Evolutionary conservation across 208 protist species (phyloP).

Genomic region (Acanthamoeba royreba): DNA sequence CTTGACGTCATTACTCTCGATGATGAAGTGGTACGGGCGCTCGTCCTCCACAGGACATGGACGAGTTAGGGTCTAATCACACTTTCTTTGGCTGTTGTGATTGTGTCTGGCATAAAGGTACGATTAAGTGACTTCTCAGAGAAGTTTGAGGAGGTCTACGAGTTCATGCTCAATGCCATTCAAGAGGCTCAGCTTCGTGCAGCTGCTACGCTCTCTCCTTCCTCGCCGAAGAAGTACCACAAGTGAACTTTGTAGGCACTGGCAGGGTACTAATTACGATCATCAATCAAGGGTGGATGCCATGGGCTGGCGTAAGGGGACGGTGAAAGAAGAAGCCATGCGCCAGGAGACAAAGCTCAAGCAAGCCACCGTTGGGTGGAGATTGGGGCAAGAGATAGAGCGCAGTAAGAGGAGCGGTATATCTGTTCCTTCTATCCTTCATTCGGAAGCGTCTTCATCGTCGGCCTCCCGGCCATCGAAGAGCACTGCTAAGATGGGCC

Average conservation of each 20-base stretch:
- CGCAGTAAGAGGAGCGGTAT: neutral
- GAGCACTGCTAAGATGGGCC: too few species aligned
- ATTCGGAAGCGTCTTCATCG: neutral
- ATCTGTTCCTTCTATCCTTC: neutral
- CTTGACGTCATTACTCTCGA: neutral
- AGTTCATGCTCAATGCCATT: neutral
- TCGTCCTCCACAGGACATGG: neutral
- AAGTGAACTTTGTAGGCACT: neutral
- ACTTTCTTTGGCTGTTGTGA: neutral
- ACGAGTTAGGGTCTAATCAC: neutral
- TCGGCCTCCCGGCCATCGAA: neutral
- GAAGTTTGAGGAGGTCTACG: neutral
- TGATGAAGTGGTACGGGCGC: neutral
- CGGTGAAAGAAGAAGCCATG: neutral
- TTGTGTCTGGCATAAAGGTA: neutral
- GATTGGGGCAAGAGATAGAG: neutral
- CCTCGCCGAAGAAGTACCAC: neutral
- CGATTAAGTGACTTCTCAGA: neutral
- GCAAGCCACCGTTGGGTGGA: neutral
- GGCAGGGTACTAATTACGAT: too few species aligned
- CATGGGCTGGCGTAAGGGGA: neutral
- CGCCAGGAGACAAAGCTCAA: neutral
- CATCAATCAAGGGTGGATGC: neutral
- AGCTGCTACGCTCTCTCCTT: neutral
- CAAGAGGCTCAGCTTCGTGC: neutral